phyloP scores from a whole-genome alignment of 1,284 basidiomycete genomes.

The Ustilago tritici region DNA sequence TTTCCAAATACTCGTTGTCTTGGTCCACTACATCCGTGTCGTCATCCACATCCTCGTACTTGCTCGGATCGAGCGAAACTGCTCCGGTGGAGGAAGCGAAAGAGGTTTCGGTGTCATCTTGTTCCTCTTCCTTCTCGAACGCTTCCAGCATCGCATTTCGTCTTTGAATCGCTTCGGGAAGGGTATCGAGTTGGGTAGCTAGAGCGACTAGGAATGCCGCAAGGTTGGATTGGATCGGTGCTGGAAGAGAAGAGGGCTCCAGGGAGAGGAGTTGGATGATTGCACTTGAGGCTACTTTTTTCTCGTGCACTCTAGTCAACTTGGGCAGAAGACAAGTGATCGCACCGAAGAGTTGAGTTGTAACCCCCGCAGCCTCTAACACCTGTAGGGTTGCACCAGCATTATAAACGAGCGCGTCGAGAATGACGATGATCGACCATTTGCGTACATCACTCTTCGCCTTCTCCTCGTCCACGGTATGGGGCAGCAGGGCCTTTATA shows the following conservation, averaged over 20 bases:
- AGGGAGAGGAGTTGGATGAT: constrained; percentile 70
- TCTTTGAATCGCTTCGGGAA: constrained; percentile 62
- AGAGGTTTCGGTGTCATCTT: constrained; percentile 49
- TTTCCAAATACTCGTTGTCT: constrained; percentile 68
- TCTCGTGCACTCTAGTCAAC: constrained; percentile 88
- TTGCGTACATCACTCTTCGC: constrained; percentile 78
- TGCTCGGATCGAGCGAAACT: constrained; percentile 27
- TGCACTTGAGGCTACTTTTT: constrained; percentile 83
- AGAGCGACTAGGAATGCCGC: constrained; percentile 57
- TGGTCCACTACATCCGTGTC: constrained; percentile 66
- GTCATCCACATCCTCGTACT: constrained; percentile 58
- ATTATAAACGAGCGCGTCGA: constrained; percentile 88
- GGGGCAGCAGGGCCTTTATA: constrained; percentile 53
- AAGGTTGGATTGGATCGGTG: constrained; percentile 49
- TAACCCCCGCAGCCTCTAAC: constrained; percentile 77
- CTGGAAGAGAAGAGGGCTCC: constrained; percentile 49
- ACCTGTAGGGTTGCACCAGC: constrained; percentile 80
- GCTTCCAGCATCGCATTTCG: constrained; percentile 61
- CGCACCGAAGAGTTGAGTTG: constrained; percentile 84
- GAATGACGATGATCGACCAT: constrained; percentile 82
- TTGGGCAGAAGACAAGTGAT: constrained; percentile 73
- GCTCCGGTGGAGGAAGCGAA: constrained; percentile 32
- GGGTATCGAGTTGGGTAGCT: constrained; percentile 52
- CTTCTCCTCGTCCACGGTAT: constrained; percentile 63
- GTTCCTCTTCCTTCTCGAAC: constrained; percentile 62